Percentiles rank a stretch among this genome's conserved stretches.
Conservation (phyloP, 805 yeast genomes). For the Candida michaelii region DNA sequence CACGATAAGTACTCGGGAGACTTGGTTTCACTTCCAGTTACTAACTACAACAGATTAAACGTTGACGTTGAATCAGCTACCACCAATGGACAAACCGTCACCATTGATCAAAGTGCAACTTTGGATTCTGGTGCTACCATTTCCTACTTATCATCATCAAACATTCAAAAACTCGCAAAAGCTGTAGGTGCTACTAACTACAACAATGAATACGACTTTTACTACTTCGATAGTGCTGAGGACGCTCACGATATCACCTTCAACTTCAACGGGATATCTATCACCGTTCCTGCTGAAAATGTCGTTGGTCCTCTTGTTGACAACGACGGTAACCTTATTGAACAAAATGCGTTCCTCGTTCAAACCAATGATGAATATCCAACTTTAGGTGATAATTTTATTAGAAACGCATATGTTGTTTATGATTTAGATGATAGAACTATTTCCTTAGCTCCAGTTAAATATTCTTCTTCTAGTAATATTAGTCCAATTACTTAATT, state of each 20-base stretch:
- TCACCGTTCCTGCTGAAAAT: slow-evolving; percentile 12
- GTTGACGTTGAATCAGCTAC: slow-evolving; percentile 42
- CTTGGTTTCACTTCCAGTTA: slow-evolving; percentile 23
- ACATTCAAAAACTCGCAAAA: slow-evolving; percentile 33
- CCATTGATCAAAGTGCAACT: slow-evolving; percentile 7
- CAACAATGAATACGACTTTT: slow-evolving; percentile 25
- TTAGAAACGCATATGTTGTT: slow-evolving; percentile 63
- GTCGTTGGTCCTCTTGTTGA: background rate
- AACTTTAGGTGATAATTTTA: slow-evolving; percentile 62
- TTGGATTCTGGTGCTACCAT: slow-evolving; percentile 38
- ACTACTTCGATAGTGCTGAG: slow-evolving; percentile 4
- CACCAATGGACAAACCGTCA: slow-evolving; percentile 13
- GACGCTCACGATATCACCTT: slow-evolving; percentile 5
- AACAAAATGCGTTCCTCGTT: background rate
- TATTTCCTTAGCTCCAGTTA: slow-evolving; percentile 49
- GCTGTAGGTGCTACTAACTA: slow-evolving; percentile 42
- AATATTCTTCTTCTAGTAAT: slow-evolving; percentile 19
- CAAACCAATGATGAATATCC: slow-evolving; percentile 1
- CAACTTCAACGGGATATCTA: slow-evolving; percentile 13
- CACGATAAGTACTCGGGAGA: slow-evolving; percentile 22
- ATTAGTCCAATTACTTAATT: background rate
- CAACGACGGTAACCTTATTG: background rate
- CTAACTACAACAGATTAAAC: slow-evolving; percentile 35
- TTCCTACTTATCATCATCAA: slow-evolving; percentile 38
- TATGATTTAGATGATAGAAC: slow-evolving; percentile 58